These are phyloP conservation scores for Blastobotrys robertii DNA, from an alignment of 805 yeast species.

Conservation along the genomic window DNA sequence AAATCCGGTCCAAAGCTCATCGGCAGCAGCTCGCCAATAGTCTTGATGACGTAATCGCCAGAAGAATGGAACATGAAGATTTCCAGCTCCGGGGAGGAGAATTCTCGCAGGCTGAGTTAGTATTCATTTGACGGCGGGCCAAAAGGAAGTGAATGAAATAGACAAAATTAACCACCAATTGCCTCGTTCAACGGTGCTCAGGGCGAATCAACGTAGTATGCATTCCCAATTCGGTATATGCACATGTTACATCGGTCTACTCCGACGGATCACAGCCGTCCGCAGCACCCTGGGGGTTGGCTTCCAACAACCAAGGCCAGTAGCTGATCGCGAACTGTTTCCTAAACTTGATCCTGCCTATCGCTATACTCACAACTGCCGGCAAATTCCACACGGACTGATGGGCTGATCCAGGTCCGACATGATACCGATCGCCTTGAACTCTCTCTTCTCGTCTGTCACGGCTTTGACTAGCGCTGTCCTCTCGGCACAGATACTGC, in stretches of 20 bases:
- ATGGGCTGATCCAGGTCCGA: conserved; percentile 50
- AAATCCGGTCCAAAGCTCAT: conserved; percentile 79
- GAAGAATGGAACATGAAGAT: conserved; percentile 54
- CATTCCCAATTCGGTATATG: too few species aligned
- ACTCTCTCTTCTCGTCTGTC: conserved; percentile 25
- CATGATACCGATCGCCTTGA: conserved; percentile 58
- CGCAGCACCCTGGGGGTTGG: too few species aligned
- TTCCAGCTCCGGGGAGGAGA: conserved; percentile 43
- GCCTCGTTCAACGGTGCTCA: too few species aligned
- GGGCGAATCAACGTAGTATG: too few species aligned
- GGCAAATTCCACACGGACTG: conserved; percentile 90
- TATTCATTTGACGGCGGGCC: too few species aligned
- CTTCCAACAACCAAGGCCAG: background rate
- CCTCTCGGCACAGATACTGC: conserved; percentile 68
- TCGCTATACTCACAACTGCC: conserved; percentile 46
- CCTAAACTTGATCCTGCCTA: background rate
- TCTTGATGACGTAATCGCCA: conserved; percentile 32
- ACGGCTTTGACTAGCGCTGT: conserved; percentile 53
- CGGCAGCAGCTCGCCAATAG: conserved; percentile 63
- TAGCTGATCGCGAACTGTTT: conserved; percentile 3
- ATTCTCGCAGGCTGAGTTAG: conserved; percentile 52
- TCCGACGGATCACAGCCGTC: too few species aligned
- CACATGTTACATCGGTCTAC: too few species aligned
- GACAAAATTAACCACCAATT: too few species aligned
- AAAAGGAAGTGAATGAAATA: too few species aligned